phyloP scores from a whole-genome alignment of 2,329 filamentous ascomycete genomes.

The Aspergillus neoniger region DNA sequence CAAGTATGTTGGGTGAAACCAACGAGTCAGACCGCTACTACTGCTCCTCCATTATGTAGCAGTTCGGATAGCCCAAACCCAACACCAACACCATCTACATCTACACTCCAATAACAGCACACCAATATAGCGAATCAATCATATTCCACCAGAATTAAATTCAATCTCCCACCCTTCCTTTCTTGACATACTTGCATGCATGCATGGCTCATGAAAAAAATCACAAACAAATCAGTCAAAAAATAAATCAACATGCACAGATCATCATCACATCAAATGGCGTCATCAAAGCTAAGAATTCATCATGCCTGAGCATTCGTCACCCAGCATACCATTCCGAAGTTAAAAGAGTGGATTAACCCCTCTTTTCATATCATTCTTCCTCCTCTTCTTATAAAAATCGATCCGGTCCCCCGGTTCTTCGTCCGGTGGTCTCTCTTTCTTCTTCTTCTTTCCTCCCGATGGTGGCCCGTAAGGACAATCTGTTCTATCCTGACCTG shows the following conservation, averaged over 20 bases:
- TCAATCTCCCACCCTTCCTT: too few species aligned
- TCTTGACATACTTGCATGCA: too few species aligned
- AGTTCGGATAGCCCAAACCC: too few species aligned
- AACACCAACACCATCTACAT: too few species aligned
- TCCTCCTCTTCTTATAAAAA: background rate
- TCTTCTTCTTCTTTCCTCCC: background rate
- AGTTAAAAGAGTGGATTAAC: background rate
- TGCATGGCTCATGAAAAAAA: too few species aligned
- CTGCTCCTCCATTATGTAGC: too few species aligned
- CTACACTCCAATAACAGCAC: too few species aligned
- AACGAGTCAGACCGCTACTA: too few species aligned
- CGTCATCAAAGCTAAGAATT: constrained; percentile 20
- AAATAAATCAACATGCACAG: background rate
- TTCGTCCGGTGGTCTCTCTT: background rate
- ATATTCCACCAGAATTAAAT: too few species aligned
- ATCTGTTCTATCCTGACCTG: background rate
- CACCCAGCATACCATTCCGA: background rate
- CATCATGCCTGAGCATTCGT: constrained; percentile 14
- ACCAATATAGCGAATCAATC: too few species aligned
- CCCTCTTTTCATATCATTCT: background rate
- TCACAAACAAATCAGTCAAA: background rate
- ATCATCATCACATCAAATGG: constrained; percentile 17
- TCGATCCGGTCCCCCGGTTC: background rate
- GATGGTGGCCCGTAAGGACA: too few species aligned
- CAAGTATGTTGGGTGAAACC: too few species aligned